Evolutionary conservation across 306 rosid genomes (phyloP), one percentile per base, ranked within the genome.

Genomic region (Amphicarpaea edgeworthii): DNA sequence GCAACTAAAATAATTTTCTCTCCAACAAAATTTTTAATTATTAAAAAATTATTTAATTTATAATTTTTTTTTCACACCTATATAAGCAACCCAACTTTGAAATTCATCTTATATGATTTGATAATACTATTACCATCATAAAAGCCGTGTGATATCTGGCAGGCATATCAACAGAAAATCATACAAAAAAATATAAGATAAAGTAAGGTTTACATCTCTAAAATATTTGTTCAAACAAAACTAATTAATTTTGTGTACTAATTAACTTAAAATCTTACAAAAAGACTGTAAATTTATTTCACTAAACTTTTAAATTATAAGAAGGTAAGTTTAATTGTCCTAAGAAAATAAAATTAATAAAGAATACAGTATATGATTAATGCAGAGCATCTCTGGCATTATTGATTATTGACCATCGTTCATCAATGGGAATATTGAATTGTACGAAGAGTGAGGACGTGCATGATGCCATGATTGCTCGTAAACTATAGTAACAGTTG

Each of bases 341-440:
- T n/a, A n/a, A n/a, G n/a, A n/a, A n/a, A n/a, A n/a, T n/a, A n/a
- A n/a, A n/a, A n/a, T n/a, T n/a, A n/a, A n/a, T n/a, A n/a, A n/a
- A n/a, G n/a, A n/a, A n/a, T n/a, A n/a, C n/a, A n/a, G n/a, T n/a
- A n/a, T n/a, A n/a, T n/a, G n/a, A n/a, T n/a, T n/a, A n/a, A n/a
- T n/a, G n/a, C n/a, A n/a, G n/a, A n/a, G n/a, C n/a, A n/a, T n/a
- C n/a, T n/a, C n/a, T n/a, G n/a, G n/a, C n/a, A n/a, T n/a, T n/a
- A n/a, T n/a, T n/a, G n/a, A n/a, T n/a, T n/a, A n/a, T n/a, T n/a
- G 78, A 60, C 8, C 37, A 11, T 40, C 8, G 14, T 57, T 68
- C 17, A 43, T 43, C 19, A 28, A 45, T 45, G 41, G 28, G 62
- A 68, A 77, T 11, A 67, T 47, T 24, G 41, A 60, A 30, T 5